Base-by-base conservation (phyloP, 2,329 filamentous ascomycete genomes). In the Laburnicola sp. region DNA sequence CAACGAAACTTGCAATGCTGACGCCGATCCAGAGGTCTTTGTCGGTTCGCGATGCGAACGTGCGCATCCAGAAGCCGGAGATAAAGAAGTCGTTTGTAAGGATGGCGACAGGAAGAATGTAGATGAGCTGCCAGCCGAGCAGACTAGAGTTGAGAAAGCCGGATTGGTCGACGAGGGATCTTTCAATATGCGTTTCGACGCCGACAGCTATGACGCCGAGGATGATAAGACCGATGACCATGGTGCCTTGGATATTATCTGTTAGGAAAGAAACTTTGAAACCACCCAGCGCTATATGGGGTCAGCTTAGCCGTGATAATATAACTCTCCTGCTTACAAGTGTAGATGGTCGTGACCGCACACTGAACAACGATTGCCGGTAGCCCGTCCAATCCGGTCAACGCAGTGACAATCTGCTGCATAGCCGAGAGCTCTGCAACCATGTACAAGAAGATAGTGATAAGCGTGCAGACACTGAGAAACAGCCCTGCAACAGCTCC, bases 41-140 rank as follows among this genome's bases (percentile, higher is more conserved):
- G 77, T 94, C 89, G 0, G 87, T 89, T 70, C 83, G 86, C 45
- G 88, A 88, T 16, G 89, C 87, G 65, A 94, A 94, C 4, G 89
- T 89, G 44, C 89, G 86, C 71, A 93, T 82, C 89, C 89, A 94
- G 73, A 90, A 91, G 59, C 84, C 87, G 28, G 88, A 90, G 37
- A 94, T 78, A 77, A 94, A 94, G 78, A 94, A 92, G 76, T 92
- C 86, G 75, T 93, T 94, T 52, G 89, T 92, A 49, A 92, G 68
- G 57, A 94, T 82, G 38, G 89, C 89, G 4, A 94, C 82, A 0
- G 90, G 88, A 1, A 94, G 80, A 59, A 94, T 93, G 75, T 93
- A 94, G 31, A 94, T 77, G 10, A 94, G 82, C 72, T 94, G 89
- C 88, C 90, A 94, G 48, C 90, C 90, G 1, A 94, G 79, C 2